Evolutionary conservation across 2,329 filamentous ascomycete species (phyloP).

Genomic region (Spiromastix sp.): DNA sequence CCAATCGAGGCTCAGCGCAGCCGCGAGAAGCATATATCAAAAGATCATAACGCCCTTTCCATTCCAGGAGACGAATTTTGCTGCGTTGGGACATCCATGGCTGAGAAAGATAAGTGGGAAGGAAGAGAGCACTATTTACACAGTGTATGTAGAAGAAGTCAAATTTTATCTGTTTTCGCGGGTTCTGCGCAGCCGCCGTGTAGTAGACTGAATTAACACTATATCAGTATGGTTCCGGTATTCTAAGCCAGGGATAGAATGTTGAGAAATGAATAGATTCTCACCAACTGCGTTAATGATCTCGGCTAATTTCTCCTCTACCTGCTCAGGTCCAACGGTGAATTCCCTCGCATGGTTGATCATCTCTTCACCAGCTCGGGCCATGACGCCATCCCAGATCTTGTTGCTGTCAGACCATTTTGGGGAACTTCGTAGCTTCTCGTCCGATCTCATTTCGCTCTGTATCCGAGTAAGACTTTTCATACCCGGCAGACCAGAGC

Average conservation of each 20-base stretch:
- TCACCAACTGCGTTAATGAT: constrained; percentile 58
- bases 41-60: constrained; percentile 68
- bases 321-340: constrained; percentile 43
- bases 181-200: constrained; percentile 52
- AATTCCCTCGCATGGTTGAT: constrained; percentile 51
- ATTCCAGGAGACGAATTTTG: constrained; percentile 66
- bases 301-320: constrained; percentile 49
- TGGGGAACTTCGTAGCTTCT: constrained; percentile 46
- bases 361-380: constrained; percentile 53
- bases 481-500: constrained; percentile 18
- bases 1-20: constrained; percentile 48
- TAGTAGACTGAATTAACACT: constrained; percentile 41
- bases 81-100: constrained; percentile 49
- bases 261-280: too few relatives aligned
- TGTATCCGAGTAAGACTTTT: constrained; percentile 49
- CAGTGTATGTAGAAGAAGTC: constrained; percentile 81
- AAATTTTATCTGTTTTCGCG: constrained; percentile 57
- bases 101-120: constrained; percentile 50
- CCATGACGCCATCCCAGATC: constrained; percentile 58
- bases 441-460: constrained; percentile 46
- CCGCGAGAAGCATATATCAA: constrained; percentile 61
- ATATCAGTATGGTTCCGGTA: too few relatives aligned
- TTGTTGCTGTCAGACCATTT: constrained; percentile 50
- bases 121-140: constrained; percentile 67
- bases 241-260: too few relatives aligned